Evolutionary conservation across 2,329 filamentous ascomycete species (phyloP).

Genomic region (Colletotrichum australisinense): DNA sequence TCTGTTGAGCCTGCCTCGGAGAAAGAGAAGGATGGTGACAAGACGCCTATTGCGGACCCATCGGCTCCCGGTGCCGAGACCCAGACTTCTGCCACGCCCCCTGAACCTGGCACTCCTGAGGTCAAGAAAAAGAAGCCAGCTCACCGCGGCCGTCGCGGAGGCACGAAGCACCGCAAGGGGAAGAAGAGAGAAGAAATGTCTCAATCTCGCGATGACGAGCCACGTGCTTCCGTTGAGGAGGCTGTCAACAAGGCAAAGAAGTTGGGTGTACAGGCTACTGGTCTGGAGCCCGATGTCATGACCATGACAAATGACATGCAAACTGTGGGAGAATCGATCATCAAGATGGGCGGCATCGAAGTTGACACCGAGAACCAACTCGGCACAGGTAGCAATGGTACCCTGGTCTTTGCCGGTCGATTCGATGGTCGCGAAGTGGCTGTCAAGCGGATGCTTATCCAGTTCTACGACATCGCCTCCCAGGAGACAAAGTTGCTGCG

Average conservation of each 20-base stretch:
- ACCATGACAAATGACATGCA: constrained; percentile 68
- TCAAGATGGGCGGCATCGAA: constrained; percentile 72
- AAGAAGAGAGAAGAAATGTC: constrained; percentile 65
- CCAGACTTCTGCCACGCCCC: background rate
- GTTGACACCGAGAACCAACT: constrained; percentile 73
- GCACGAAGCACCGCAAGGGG: constrained; percentile 73
- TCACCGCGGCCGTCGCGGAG: constrained; percentile 78
- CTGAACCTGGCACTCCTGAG: constrained; percentile 46
- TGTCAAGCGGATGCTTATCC: constrained; percentile 95
- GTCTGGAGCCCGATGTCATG: constrained; percentile 71
- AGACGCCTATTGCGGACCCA: background rate
- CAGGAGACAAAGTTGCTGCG: constrained; percentile 92
- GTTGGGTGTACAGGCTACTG: constrained; percentile 59
- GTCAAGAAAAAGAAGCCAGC: constrained; percentile 79
- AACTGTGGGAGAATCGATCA: constrained; percentile 68
- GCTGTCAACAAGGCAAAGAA: constrained; percentile 70
- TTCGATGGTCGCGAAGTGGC: constrained; percentile 95
- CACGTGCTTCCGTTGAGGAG: constrained; percentile 67
- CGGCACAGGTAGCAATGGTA: constrained; percentile 93
- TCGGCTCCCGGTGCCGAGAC: background rate
- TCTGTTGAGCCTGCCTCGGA: background rate
- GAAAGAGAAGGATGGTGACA: background rate
- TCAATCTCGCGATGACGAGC: constrained; percentile 60
- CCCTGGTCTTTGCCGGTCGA: constrained; percentile 92
- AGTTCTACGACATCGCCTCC: constrained; percentile 95